Evolutionary conservation across 2,329 filamentous ascomycete species (phyloP), one percentile per base, ranked within the genome.

Genomic region (Fusarium equiseti): DNA sequence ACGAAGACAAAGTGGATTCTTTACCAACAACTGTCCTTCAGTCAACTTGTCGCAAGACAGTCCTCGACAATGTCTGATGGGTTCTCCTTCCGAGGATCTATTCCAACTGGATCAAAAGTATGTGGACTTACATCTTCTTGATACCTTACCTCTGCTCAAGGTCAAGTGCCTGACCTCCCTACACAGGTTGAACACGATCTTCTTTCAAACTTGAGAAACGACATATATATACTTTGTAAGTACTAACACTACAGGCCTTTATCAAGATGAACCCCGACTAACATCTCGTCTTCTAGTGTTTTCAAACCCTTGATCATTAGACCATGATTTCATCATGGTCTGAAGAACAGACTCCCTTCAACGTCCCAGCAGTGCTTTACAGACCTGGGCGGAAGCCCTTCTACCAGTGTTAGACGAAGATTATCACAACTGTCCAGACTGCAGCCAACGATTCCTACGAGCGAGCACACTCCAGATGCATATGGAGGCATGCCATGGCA

Each of bases 161-260:
- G 2, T 20, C 20, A 20, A 20, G 20, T 20, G 20, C 20, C 20
- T 20, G 20, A 3, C 20, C 20, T 20, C 20, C 20, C 20, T 20
- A 38, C 6, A 18, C 18, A 38, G 10, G 32, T 16, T 16, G 32
- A 18, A 38, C 2, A 11, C 32, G 18, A 38, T 38, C 16, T 9
- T 38, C 32, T 38, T 9, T 18, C 11, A 16, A 38, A 38, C 16
- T 18, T 10, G 16, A 38, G 18, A 16, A 38, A 38, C 8, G 32
- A 38, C 18, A 38, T 38, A 38, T n/a, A 38, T n/a, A n/a, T 38
- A 38, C 16, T 11, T n/a, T 0, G 35, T 38, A 38, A n/a, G 35
- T n/a, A 38, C 10, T 10, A 9, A 12, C 35, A 1, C 3, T n/a
- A 0, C 3, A n/a, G 35, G 3, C 18, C 9, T 38, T 38, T n/a